Conservation (phyloP, 1,139 yeast genomes). For the Debaryomyces subglobosus region DNA sequence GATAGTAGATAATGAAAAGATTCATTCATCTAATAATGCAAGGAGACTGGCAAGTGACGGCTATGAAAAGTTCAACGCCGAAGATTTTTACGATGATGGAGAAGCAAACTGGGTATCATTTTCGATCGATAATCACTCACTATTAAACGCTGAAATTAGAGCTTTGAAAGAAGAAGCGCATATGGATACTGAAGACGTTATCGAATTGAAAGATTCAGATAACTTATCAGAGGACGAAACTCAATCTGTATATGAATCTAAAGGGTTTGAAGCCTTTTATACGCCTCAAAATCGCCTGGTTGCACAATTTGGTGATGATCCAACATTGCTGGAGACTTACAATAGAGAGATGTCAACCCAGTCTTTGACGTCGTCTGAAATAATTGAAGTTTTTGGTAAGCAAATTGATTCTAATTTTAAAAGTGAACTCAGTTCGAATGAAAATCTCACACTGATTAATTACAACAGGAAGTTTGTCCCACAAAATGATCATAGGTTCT, state of each 20-base stretch:
- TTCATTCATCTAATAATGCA: neutral
- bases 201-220: conserved; percentile 11
- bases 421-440: neutral
- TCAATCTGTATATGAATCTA: neutral
- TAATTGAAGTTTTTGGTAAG: conserved; percentile 33
- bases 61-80: conserved; percentile 2
- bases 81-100: conserved; percentile 32
- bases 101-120: conserved; percentile 42
- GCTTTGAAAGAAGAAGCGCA: conserved; percentile 23
- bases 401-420: conserved; percentile 26
- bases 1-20: conserved; percentile 14
- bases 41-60: neutral
- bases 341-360: conserved; percentile 24
- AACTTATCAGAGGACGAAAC: neutral
- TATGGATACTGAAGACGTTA: conserved; percentile 20
- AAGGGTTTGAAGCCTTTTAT: conserved; percentile 4
- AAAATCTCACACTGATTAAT: neutral
- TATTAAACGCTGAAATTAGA: conserved; percentile 24
- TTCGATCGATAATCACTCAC: conserved; percentile 26
- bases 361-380: conserved; percentile 35
- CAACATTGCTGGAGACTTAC: conserved; percentile 6
- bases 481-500: neutral
- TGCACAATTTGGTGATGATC: conserved; percentile 11
- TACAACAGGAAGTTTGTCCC: neutral
- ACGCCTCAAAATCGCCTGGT: conserved; percentile 3